A percentile compares a stretch with the other conserved stretches of the same genome.
These are phyloP conservation scores for Waitea zeae DNA, from an alignment of 1,284 basidiomycete genomes.

Conservation along the genomic window DNA sequence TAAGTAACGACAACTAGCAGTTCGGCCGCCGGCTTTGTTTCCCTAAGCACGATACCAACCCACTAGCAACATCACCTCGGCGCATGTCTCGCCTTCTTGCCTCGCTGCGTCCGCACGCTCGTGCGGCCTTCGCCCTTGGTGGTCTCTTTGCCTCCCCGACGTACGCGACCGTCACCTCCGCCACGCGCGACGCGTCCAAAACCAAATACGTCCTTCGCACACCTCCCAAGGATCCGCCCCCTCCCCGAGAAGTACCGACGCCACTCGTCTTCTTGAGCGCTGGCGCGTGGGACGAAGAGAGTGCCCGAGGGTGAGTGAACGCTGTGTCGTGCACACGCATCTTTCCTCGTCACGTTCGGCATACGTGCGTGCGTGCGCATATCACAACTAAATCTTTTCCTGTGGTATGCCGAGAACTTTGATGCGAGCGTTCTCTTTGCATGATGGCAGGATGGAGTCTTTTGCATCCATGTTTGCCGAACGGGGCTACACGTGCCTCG, in stretches of 20 bases:
- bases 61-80: no score
- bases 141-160: constrained; percentile 1
- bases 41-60: no score
- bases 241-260: constrained; percentile 3
- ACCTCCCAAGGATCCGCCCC: neutral
- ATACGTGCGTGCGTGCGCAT: no score
- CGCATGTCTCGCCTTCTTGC: no score
- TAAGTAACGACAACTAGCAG: no score
- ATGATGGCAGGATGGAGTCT: constrained; percentile 16
- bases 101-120: neutral
- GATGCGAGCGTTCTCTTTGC: neutral
- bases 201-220: constrained; percentile 1
- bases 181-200: neutral
- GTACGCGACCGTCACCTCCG: no score
- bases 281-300: constrained; percentile 1
- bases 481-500: constrained; percentile 41
- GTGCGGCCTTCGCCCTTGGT: constrained; percentile 1
- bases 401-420: neutral
- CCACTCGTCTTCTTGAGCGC: constrained; percentile 2
- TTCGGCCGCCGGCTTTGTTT: no score
- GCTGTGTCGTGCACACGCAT: neutral
- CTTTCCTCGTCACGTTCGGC: neutral
- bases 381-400: neutral
- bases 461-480: constrained; percentile 32
- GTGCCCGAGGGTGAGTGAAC: neutral